Evolutionary conservation across 768 basidiomycete genomes (phyloP), one percentile per base, ranked within the genome.

Genomic region (Leccinum rimulosum): DNA sequence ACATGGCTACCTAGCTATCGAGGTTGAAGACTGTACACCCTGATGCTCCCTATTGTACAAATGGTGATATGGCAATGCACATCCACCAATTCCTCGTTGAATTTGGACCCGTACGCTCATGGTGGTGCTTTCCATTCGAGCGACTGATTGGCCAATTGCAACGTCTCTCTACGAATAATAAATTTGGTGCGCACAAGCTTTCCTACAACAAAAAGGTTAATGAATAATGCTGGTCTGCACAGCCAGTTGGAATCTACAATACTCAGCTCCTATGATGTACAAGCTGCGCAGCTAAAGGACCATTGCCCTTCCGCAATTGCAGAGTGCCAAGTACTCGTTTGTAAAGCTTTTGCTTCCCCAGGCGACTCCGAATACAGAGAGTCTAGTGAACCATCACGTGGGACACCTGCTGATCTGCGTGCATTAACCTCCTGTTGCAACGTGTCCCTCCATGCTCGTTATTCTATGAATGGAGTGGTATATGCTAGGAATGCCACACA

Each of bases 261-360:
- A 6, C 25, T 56, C 6, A 27, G 9, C 33, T 50, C 47, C 27
- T 50, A n/a, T n/a, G n/a, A 50, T 27, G 11, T 38, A 2, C 55
- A 56, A 50, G 33, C 22, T 55, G 54, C 22, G 3, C 22, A 56
- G 27, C 12, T 50, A n/a, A 50, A n/a, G 27, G 15, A 49, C 3
- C 7, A 40, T 3, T 56, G 48, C 30, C 49, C 48, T 12, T 49
- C 35, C 1, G 25, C 50, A 10, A 54, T 60, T 27, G 40, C 40
- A 48, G 55, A 53, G 36, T 56, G 47, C 15, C 28, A 50, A 35
- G 9, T 6, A 33, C 55, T 60, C 3, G 57, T 60, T 48, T 0
- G 12, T 2, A 60, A 53, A 4, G 73, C 66, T 60, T 56, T 55
- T 22, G 19, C 40, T 8, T 2, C 48, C 14, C 4, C 14, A 14